Evolutionary conservation across 768 basidiomycete genomes (phyloP).

Genomic region (Chalciporus pseudorubinellus): DNA sequence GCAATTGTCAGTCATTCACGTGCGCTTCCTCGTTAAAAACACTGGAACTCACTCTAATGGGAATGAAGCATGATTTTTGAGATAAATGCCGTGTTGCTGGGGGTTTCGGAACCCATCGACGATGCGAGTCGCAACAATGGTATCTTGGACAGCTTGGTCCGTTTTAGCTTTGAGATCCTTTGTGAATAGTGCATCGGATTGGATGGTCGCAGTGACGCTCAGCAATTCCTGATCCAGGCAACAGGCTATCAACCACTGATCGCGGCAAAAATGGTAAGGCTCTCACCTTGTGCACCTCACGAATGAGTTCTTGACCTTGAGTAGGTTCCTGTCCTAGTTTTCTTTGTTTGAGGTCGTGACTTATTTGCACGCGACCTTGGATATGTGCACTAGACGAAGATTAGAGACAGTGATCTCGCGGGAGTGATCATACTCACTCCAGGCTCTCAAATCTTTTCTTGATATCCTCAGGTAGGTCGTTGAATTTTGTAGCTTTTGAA

Average conservation of each 20-base stretch:
- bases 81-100: slow-evolving; percentile 63
- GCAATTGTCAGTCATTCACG: neutral
- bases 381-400: slow-evolving; percentile 53
- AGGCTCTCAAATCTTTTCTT: slow-evolving; percentile 64
- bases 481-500: slow-evolving; percentile 68
- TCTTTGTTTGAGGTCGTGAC: slow-evolving; percentile 72
- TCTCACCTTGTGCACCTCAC: slow-evolving; percentile 61
- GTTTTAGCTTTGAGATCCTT: slow-evolving; percentile 72
- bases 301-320: slow-evolving; percentile 69
- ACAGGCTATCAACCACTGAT: neutral
- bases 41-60: slow-evolving; percentile 79
- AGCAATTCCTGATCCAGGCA: slow-evolving; percentile 55
- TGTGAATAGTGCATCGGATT: slow-evolving; percentile 62
- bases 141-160: slow-evolving; percentile 78
- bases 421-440: slow-evolving; percentile 50
- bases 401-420: neutral
- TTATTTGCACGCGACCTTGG: slow-evolving; percentile 76
- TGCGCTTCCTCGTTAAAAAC: no score
- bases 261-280: neutral
- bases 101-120: slow-evolving; percentile 78
- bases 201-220: slow-evolving; percentile 58
- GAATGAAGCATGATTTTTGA: slow-evolving; percentile 79
- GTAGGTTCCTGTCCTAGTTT: slow-evolving; percentile 73
- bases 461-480: slow-evolving; percentile 71
- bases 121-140: slow-evolving; percentile 71